Conservation (phyloP, 139 green algal genomes). For the Chlamydomonas schloesseri region DNA sequence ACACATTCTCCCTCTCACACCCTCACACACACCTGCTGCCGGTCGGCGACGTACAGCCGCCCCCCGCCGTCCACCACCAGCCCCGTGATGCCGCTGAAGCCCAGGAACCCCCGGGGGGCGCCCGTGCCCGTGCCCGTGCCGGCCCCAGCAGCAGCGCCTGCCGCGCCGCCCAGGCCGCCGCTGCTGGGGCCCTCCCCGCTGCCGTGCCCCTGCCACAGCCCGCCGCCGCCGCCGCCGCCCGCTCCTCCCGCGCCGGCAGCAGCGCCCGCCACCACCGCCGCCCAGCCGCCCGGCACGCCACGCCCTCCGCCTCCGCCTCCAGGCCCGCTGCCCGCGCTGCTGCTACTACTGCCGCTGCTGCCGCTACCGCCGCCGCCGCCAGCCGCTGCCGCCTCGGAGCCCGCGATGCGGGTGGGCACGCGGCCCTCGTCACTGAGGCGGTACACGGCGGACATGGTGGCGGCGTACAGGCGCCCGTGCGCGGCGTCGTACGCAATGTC, state of each 20-base stretch:
- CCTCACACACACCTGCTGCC: not conserved
- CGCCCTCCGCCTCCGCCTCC: not conserved
- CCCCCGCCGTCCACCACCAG: not conserved
- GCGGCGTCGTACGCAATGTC: constrained; percentile 21
- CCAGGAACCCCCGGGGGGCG: not conserved
- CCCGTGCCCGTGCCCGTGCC: too few species aligned
- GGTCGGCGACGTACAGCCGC: constrained; percentile 11
- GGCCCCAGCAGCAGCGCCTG: not conserved
- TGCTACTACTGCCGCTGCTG: not conserved
- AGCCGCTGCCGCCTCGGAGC: not conserved
- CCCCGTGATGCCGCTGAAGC: constrained; percentile 8
- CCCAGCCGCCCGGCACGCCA: too few species aligned
- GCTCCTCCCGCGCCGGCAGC: not conserved
- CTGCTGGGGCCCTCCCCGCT: not conserved
- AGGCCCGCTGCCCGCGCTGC: not conserved
- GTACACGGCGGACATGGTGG: constrained; percentile 18
- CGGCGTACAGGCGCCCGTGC: constrained; percentile 19
- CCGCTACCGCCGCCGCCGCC: not conserved
- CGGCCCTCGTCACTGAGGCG: not conserved
- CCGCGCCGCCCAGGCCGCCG: not conserved
- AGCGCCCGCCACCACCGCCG: not conserved
- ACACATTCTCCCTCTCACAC: too few species aligned
- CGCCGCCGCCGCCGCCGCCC: not conserved
- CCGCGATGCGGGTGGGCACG: not conserved
- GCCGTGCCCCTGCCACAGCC: not conserved